These are phyloP conservation scores for Hymenotorrendiella dingleyae DNA, from an alignment of 2,329 filamentous ascomycete genomes.

Conservation along the genomic window DNA sequence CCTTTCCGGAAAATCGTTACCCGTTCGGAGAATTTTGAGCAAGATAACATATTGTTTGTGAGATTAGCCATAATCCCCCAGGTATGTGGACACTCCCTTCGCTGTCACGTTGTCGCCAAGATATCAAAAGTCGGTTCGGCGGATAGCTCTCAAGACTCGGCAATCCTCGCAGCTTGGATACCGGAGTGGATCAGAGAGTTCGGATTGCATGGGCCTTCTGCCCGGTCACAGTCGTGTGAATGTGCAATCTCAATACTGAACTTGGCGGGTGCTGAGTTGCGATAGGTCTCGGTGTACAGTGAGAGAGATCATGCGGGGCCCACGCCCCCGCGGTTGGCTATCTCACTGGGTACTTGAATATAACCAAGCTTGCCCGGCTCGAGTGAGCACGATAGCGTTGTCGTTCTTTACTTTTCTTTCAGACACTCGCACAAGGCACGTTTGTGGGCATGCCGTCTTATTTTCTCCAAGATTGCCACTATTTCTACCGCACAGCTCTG, in stretches of 20 bases:
- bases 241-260: slow-evolving; percentile 5
- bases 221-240: slow-evolving; percentile 18
- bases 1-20: slow-evolving; percentile 29
- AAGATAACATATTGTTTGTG: slow-evolving; percentile 4
- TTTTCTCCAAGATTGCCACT: slow-evolving; percentile 78
- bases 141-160: slow-evolving; percentile 17
- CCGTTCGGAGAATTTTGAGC: slow-evolving; percentile 3
- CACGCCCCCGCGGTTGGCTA: slow-evolving; percentile 13
- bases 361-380: slow-evolving; percentile 19
- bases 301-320: slow-evolving; percentile 20
- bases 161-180: slow-evolving; percentile 17
- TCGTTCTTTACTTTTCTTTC: slow-evolving; percentile 2
- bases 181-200: slow-evolving; percentile 16
- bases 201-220: slow-evolving; percentile 23
- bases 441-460: slow-evolving; percentile 63
- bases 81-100: slow-evolving; percentile 7
- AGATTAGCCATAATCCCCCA: slow-evolving; percentile 6
- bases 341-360: slow-evolving; percentile 16
- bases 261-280: neutral
- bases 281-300: slow-evolving; percentile 7
- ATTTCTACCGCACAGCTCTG: slow-evolving; percentile 86
- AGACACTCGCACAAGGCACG: neutral
- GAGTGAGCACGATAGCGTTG: neutral
- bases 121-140: slow-evolving; percentile 18
- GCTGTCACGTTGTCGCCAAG: slow-evolving; percentile 8